phyloP scores from a whole-genome alignment of 805 yeast species.

The Scheffersomyces coipomensis region DNA sequence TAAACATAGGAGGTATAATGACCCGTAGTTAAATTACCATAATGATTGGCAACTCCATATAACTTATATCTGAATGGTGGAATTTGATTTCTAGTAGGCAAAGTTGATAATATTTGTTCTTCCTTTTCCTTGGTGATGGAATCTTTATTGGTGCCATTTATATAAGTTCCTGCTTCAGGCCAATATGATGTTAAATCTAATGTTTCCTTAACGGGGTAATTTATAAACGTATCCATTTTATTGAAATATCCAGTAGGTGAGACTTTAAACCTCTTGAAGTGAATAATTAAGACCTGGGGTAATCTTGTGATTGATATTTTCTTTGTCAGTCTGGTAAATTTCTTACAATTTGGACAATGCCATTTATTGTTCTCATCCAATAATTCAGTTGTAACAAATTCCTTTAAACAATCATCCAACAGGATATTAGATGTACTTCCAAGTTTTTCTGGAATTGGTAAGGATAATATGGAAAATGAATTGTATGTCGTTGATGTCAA shows the following conservation, averaged over 20 bases:
- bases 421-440: constrained; percentile 20
- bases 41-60: constrained; percentile 82
- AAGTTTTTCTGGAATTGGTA: constrained; percentile 67
- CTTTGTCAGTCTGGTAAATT: constrained; percentile 63
- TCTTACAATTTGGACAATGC: constrained; percentile 77
- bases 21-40: constrained; percentile 79
- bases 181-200: constrained; percentile 71
- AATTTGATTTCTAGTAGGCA: constrained; percentile 67
- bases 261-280: constrained; percentile 74
- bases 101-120: constrained; percentile 41
- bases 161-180: constrained; percentile 50
- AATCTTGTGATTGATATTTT: constrained; percentile 70
- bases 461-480: constrained; percentile 72
- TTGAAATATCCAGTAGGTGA: constrained; percentile 44
- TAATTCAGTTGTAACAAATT: constrained; percentile 72
- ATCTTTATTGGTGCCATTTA: constrained; percentile 11
- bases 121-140: constrained; percentile 41
- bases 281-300: constrained; percentile 78
- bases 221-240: constrained; percentile 64
- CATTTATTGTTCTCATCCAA: constrained; percentile 79
- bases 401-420: constrained; percentile 68
- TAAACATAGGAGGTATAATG: constrained; percentile 84
- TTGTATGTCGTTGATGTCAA: constrained; percentile 83
- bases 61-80: constrained; percentile 79
- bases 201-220: constrained; percentile 56